A percentile compares a stretch with the other conserved stretches of the same genome.
Conservation (phyloP, 805 yeast species). For the Schwanniomyces pseudopolymorphus region DNA sequence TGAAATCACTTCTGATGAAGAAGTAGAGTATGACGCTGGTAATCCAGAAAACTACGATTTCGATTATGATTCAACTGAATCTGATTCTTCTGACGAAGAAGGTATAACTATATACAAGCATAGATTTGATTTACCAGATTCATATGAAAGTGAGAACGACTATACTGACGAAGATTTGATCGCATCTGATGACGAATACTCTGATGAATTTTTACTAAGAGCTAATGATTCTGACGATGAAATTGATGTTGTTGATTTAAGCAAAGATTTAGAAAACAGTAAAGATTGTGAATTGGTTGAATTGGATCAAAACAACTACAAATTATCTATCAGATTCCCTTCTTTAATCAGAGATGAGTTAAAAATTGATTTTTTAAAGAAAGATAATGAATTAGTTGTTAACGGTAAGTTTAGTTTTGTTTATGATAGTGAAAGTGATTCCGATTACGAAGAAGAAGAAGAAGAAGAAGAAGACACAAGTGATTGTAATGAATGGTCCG, state of each 20-base stretch:
- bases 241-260: slow-evolving; percentile 37
- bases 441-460: slow-evolving; percentile 16
- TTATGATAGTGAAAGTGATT: slow-evolving; percentile 19
- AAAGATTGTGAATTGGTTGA: slow-evolving; percentile 44
- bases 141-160: slow-evolving; percentile 21
- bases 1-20: slow-evolving; percentile 15
- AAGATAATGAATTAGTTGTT: slow-evolving; percentile 40
- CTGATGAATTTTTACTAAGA: slow-evolving; percentile 19
- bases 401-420: slow-evolving; percentile 38
- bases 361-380: slow-evolving; percentile 38
- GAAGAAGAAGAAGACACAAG: slow-evolving; percentile 13
- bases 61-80: slow-evolving; percentile 11
- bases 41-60: slow-evolving; percentile 21
- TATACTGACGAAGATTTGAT: slow-evolving; percentile 38
- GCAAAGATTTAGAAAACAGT: slow-evolving; percentile 40
- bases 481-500: slow-evolving; percentile 5
- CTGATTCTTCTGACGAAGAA: slow-evolving; percentile 36
- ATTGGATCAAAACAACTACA: slow-evolving; percentile 37
- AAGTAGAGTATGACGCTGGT: slow-evolving; percentile 15
- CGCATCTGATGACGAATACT: slow-evolving; percentile 17
- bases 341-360: slow-evolving; percentile 40
- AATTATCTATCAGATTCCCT: slow-evolving; percentile 42
- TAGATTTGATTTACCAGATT: slow-evolving; percentile 38
- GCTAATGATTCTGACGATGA: slow-evolving; percentile 34
- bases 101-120: slow-evolving; percentile 44